Base-by-base conservation (phyloP, 2,329 filamentous ascomycete genomes). In the Capronia coronata region DNA sequence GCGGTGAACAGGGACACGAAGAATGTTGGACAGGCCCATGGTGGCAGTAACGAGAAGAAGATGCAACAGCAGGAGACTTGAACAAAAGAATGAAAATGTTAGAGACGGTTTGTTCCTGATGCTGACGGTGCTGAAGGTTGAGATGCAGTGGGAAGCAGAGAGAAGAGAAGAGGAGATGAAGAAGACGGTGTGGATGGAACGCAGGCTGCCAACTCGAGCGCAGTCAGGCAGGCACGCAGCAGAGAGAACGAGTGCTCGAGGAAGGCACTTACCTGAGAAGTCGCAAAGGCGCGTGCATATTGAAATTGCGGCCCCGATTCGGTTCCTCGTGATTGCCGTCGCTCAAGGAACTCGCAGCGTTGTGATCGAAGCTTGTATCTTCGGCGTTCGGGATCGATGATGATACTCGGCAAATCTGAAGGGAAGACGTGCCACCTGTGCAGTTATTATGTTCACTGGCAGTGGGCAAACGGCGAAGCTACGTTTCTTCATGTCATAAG, bases 1-100 rank as follows among this genome's bases (percentile, higher is more conserved):
- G 59, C 72, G 72, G 23, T 78, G 67, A 46, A 78, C 67, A 35
- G 65, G 68, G 61, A 82, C 64, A 62, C 72, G 79, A 54, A 58
- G 59, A 32, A 45, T 46, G 21, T 48, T 46, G 40, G 54, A 46
- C 51, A 42, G 10, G 14, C 62, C 55, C 67, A 70, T 69, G 58
- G 42, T 63, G 58, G 42, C 48, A 30, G 59, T 5, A 27, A 51
- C 4, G 19, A 51, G 19, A n/a, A 54, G 47, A 37, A 37, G 16
- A 37, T 44, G 14, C 13, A 51, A 40, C 13, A 51, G 18, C 23
- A 48, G 6, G 21, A 23, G 16, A 22, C 14, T 44, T 25, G 35
- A 47, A 42, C 40, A 21, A 22, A 37, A 35, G 23, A 39, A 22
- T 16, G 13, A 21, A 37, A 19, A n/a, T 8, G 38, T 22, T 23